Evolutionary conservation across 768 basidiomycete genomes (phyloP), one percentile per base, ranked within the genome.

Genomic region (Suillus alpinus): DNA sequence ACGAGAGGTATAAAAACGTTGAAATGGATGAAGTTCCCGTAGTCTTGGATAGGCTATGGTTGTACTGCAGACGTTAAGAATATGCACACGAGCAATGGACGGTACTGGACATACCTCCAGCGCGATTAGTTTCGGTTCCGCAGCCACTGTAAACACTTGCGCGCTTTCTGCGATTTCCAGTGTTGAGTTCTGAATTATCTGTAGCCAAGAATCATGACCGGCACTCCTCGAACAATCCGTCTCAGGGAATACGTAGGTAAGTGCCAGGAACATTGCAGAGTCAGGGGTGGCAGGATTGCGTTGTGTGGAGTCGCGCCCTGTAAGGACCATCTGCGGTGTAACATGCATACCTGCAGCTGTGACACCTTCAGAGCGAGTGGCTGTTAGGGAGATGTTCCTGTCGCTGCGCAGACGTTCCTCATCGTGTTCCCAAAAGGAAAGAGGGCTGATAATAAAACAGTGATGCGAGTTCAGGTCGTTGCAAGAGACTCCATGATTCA

Each of bases 221-320:
- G 77, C 71, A 58, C 79, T 81, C 43, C 81, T 80, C 63, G 86
- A 73, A 73, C 92, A 94, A 64, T 89, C 86, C 16, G 78, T 82
- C 65, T 92, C 88, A 2, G 83, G 86, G 69, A 95, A 92, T 75
- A 92, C 87, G 72, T 91, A 94, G 0, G 91, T 92, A 60, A 94
- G 78, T 16, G 87, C 90, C 20, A 94, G 81, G 68, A 86, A 90
- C 56, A 79, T 83, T 51, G 90, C 88, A 62, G 80, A 83, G 67
- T 89, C 86, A 55, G 86, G 79, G 60, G 79, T 78, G n/a, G 77
- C 74, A 37, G 72, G 56, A 60, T 80, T 79, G 51, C 80, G 81
- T 57, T 87, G 83, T 53, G 77, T 79, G 16, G 77, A 77, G 26
- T 83, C 85, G 60, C 89, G 79, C 20, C 89, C 87, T 8, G 90